Percentiles rank a stretch among this genome's conserved stretches.
Evolutionary conservation across 768 basidiomycete genomes (phyloP).

Genomic region (Phanerodontia chrysosporium): DNA sequence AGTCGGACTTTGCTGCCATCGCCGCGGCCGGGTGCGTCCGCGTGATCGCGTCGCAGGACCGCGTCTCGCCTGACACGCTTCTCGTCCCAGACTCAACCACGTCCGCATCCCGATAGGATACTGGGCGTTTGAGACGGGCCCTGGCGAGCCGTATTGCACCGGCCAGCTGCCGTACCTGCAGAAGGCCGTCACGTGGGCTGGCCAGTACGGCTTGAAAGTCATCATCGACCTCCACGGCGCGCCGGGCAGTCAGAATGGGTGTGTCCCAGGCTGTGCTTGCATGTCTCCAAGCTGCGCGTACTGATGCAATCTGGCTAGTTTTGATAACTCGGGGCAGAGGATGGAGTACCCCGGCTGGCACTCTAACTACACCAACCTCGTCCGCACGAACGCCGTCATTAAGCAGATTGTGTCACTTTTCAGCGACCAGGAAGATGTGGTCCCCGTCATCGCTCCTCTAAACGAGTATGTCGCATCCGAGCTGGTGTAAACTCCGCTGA

Average conservation of each 20-base stretch:
- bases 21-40: slow-evolving; percentile 62
- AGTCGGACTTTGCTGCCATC: slow-evolving; percentile 72
- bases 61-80: slow-evolving; percentile 1
- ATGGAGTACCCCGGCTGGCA: slow-evolving; percentile 67
- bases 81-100: slow-evolving; percentile 60
- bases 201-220: slow-evolving; percentile 66
- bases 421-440: slow-evolving; percentile 46
- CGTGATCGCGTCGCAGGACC: slow-evolving; percentile 12
- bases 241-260: slow-evolving; percentile 86
- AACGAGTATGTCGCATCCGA: slow-evolving; percentile 59
- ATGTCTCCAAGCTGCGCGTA: not conserved
- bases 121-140: slow-evolving; percentile 81
- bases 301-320: slow-evolving; percentile 36
- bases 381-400: slow-evolving; percentile 64
- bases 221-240: slow-evolving; percentile 71
- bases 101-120: slow-evolving; percentile 85
- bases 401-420: slow-evolving; percentile 58
- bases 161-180: slow-evolving; percentile 75
- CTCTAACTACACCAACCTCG: slow-evolving; percentile 56
- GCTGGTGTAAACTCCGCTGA: too few species aligned
- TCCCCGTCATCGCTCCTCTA: slow-evolving; percentile 67
- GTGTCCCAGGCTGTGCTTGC: slow-evolving; percentile 16
- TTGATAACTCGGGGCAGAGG: slow-evolving; percentile 77
- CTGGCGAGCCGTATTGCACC: slow-evolving; percentile 74
- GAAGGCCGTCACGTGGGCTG: slow-evolving; percentile 69